These are phyloP conservation scores for Cercospora nicotianae DNA, from an alignment of 2,329 filamentous ascomycete species.

Conservation along the genomic window DNA sequence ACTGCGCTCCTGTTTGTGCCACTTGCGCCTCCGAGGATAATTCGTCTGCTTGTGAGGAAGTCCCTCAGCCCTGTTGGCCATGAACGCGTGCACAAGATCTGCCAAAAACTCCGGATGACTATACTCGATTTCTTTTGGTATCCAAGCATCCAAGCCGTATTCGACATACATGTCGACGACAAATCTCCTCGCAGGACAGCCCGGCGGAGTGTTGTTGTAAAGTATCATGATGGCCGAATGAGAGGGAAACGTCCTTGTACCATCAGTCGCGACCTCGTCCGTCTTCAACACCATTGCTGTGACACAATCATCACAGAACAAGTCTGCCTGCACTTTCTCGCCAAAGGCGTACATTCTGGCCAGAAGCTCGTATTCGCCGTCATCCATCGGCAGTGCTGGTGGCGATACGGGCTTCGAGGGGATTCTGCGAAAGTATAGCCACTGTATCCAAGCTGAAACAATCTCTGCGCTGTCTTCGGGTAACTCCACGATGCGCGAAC, in stretches of 20 bases:
- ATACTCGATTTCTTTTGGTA: conserved; percentile 20
- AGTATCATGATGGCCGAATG: conserved; percentile 26
- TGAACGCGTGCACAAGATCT: conserved; percentile 24
- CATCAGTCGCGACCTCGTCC: conserved; percentile 24
- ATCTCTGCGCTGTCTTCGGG: conserved; percentile 23
- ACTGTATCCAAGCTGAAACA: conserved; percentile 24
- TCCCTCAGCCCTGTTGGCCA: conserved; percentile 13
- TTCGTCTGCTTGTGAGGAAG: conserved; percentile 25
- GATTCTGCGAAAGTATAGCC: conserved; percentile 28
- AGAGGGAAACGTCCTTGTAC: conserved; percentile 24
- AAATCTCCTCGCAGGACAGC: conserved; percentile 23
- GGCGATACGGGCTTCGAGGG: conserved; percentile 25
- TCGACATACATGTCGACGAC: conserved; percentile 28
- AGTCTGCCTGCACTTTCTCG: conserved; percentile 26
- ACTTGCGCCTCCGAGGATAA: conserved; percentile 20
- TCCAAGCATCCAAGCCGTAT: conserved; percentile 30
- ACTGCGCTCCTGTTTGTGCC: conserved; percentile 22
- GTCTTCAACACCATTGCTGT: conserved; percentile 28
- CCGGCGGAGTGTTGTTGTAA: conserved; percentile 23
- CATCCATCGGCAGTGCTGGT: conserved; percentile 26
- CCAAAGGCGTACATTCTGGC: conserved; percentile 25
- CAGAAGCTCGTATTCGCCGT: conserved; percentile 26
- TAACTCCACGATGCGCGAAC: conserved; percentile 18
- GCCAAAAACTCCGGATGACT: conserved; percentile 26
- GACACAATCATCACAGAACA: conserved; percentile 25